A percentile compares a stretch with the other conserved stretches of the same genome.
Evolutionary conservation across 2,329 filamentous ascomycete species (phyloP).

Genomic region (Claviceps quebecensis): DNA sequence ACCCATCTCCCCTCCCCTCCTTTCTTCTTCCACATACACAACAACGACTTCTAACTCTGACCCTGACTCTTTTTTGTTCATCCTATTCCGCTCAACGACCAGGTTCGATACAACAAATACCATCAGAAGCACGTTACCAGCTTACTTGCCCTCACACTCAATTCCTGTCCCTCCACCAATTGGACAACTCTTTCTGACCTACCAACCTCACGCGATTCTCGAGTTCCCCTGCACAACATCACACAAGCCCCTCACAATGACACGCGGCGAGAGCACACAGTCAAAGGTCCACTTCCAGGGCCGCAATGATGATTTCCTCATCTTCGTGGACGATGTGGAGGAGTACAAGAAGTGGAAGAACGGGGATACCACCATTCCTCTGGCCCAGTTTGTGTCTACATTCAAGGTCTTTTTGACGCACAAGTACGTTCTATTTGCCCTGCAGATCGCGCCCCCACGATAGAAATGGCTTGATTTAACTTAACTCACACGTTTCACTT

Average conservation of each 20-base stretch:
- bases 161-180: too few relatives aligned
- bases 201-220: not conserved
- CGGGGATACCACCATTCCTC: slow-evolving; percentile 60
- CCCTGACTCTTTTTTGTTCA: too few relatives aligned
- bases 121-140: not conserved
- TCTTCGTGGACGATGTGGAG: slow-evolving; percentile 45
- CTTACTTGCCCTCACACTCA: not conserved
- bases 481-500: not conserved
- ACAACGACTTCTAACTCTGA: not conserved
- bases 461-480: too few relatives aligned
- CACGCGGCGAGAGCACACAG: slow-evolving; percentile 55
- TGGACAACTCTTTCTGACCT: not conserved
- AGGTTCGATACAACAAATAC: not conserved
- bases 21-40: not conserved
- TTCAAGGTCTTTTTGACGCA: slow-evolving; percentile 87
- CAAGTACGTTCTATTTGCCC: slow-evolving; percentile 47
- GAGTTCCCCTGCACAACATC: not conserved
- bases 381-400: slow-evolving; percentile 71
- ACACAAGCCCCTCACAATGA: slow-evolving; percentile 33
- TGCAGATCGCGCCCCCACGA: not conserved
- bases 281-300: slow-evolving; percentile 83
- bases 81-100: not conserved
- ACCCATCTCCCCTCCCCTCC: not conserved
- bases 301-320: slow-evolving; percentile 40
- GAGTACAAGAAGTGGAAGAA: slow-evolving; percentile 64